A percentile compares a stretch with the other conserved stretches of the same genome.
phyloP scores from a whole-genome alignment of 208 protist genomes.

The Leishmania aethiopica region DNA sequence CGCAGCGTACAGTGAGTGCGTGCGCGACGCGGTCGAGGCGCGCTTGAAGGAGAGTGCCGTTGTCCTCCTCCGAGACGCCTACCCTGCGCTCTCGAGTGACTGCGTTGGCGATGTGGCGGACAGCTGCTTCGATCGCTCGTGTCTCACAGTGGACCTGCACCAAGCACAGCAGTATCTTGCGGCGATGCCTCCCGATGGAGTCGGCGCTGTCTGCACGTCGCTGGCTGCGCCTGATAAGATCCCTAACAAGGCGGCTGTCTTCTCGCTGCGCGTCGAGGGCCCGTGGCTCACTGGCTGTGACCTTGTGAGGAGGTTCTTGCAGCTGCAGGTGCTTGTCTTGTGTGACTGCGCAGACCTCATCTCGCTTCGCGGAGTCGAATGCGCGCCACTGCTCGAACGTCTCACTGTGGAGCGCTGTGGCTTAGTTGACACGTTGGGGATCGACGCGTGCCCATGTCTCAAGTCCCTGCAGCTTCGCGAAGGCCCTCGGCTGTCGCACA shows the following conservation, averaged over 20 bases:
- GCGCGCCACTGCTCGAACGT: neutral
- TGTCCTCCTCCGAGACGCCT: neutral
- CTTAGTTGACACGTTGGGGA: neutral
- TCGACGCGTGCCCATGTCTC: neutral
- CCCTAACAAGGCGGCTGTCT: neutral
- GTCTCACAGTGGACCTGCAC: neutral
- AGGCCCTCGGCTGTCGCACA: neutral
- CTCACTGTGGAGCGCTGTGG: neutral
- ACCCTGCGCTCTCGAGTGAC: neutral
- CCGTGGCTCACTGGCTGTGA: neutral
- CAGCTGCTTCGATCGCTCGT: conserved; percentile 1
- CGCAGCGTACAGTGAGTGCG: neutral
- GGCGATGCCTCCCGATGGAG: neutral
- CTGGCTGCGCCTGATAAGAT: neutral
- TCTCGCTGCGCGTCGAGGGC: neutral
- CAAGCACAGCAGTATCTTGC: neutral
- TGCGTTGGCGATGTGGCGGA: neutral
- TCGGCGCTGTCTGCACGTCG: neutral
- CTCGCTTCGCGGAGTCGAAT: neutral
- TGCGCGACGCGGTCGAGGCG: neutral
- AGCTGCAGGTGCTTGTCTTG: neutral
- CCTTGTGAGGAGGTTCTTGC: neutral
- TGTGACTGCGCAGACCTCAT: neutral
- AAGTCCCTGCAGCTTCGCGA: neutral
- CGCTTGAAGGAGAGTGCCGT: neutral